Percentiles rank a stretch among this genome's conserved stretches.
These are phyloP conservation scores for Cavenderia fasciculata DNA, from an alignment of 78 protist species.

Conservation along the genomic window DNA sequence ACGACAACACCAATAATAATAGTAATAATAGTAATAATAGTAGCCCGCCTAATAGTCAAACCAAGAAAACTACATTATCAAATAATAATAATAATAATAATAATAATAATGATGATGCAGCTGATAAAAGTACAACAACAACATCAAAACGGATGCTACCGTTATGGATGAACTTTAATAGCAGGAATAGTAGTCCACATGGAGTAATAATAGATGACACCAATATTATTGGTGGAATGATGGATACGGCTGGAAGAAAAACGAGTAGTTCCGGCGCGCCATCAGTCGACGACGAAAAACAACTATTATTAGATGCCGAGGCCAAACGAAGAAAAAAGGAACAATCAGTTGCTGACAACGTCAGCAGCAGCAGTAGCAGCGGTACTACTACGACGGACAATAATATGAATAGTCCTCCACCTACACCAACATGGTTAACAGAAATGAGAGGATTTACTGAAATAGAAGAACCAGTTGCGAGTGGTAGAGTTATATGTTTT, in stretches of 20 bases:
- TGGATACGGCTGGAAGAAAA: too few relatives aligned
- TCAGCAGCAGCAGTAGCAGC: background rate
- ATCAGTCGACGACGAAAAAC: too few relatives aligned
- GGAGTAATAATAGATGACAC: background rate
- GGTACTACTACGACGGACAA: background rate
- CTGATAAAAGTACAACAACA: background rate
- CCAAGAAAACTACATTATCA: background rate
- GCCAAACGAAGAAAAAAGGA: constrained; percentile 20
- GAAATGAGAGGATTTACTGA: constrained; percentile 36
- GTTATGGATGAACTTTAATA: too few relatives aligned
- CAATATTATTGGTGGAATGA: background rate
- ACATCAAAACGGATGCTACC: too few relatives aligned
- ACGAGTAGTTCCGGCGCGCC: too few relatives aligned
- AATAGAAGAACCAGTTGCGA: constrained; percentile 32
- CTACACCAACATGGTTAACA: background rate
- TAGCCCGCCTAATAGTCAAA: background rate
- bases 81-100: background rate
- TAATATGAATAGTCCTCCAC: background rate
- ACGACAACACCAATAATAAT: background rate
- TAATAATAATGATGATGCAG: background rate
- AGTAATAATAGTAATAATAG: background rate
- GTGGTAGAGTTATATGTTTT: constrained; percentile 79
- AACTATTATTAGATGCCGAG: too few relatives aligned
- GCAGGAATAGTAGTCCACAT: background rate
- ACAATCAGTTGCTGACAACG: background rate